Conservation (phyloP, 768 basidiomycete species). For the Suillus discolor region DNA sequence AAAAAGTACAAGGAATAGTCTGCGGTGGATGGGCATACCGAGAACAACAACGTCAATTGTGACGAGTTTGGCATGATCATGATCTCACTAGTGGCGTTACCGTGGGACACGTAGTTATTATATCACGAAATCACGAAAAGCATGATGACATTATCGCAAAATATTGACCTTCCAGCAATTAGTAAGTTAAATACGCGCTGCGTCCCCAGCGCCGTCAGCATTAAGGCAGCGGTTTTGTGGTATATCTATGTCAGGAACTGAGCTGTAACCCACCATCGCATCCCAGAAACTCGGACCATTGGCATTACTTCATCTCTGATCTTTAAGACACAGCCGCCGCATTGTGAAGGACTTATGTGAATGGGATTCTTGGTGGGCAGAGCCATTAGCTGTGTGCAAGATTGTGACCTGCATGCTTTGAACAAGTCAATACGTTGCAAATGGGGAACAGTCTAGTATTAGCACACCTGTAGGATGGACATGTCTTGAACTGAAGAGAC, state of each 20-base stretch:
- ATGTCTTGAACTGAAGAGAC: conserved; percentile 73
- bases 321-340: conserved; percentile 37
- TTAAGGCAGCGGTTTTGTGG: conserved; percentile 1
- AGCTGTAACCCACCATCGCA: conserved; percentile 3
- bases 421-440: conserved; percentile 1
- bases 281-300: conserved; percentile 8
- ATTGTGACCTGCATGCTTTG: conserved; percentile 55
- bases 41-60: neutral
- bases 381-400: conserved; percentile 66
- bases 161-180: neutral
- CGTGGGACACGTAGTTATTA: neutral
- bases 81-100: neutral
- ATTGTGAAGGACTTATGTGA: conserved; percentile 59
- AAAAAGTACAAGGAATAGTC: neutral
- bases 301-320: conserved; percentile 21
- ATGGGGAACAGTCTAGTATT: neutral
- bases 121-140: neutral
- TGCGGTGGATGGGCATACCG: neutral
- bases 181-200: neutral
- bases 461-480: conserved; percentile 51
- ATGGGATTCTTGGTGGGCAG: conserved; percentile 72
- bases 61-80: neutral
- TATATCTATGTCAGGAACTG: conserved; percentile 5
- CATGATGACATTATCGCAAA: neutral
- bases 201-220: conserved; percentile 18